Conservation (phyloP, 768 basidiomycete genomes). For the Peribolospora kevripleyi region DNA sequence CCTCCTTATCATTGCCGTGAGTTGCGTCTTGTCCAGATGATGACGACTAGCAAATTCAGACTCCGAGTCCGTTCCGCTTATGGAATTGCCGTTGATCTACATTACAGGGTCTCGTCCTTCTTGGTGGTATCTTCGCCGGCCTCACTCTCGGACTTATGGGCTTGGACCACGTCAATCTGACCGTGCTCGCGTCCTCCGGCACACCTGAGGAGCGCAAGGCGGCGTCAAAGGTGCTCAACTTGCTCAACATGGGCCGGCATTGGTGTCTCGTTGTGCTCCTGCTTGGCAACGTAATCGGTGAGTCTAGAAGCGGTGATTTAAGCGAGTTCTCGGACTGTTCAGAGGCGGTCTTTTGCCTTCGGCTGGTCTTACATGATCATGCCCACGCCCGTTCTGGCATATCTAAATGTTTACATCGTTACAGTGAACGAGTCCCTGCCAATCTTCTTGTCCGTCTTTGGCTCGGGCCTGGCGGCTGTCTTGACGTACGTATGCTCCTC, state of each 20-base stretch:
- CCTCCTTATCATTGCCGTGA: too few relatives aligned
- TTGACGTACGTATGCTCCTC: constrained; percentile 6
- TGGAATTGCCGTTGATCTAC: too few relatives aligned
- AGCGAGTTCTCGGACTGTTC: too few relatives aligned
- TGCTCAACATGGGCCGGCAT: constrained; percentile 45
- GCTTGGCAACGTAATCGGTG: constrained; percentile 46
- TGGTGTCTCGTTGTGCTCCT: constrained; percentile 88
- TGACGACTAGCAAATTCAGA: too few relatives aligned
- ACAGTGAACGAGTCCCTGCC: background rate
- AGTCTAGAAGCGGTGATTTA: too few relatives aligned
- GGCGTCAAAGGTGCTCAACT: constrained; percentile 25
- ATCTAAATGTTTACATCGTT: background rate
- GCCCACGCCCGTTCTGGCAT: background rate
- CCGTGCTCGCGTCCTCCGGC: constrained; percentile 10
- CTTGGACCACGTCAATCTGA: background rate
- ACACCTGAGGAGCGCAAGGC: constrained; percentile 13
- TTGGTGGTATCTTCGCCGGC: too few relatives aligned
- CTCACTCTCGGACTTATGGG: too few relatives aligned
- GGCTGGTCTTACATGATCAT: too few relatives aligned
- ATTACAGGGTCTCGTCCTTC: too few relatives aligned
- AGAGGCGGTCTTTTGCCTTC: background rate
- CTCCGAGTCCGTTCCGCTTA: too few relatives aligned
- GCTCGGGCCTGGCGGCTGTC: constrained; percentile 25
- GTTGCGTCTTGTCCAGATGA: too few relatives aligned
- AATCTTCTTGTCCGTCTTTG: constrained; percentile 24